Evolutionary conservation across 805 yeast species (phyloP).

Genomic region (Saturnispora hagleri): DNA sequence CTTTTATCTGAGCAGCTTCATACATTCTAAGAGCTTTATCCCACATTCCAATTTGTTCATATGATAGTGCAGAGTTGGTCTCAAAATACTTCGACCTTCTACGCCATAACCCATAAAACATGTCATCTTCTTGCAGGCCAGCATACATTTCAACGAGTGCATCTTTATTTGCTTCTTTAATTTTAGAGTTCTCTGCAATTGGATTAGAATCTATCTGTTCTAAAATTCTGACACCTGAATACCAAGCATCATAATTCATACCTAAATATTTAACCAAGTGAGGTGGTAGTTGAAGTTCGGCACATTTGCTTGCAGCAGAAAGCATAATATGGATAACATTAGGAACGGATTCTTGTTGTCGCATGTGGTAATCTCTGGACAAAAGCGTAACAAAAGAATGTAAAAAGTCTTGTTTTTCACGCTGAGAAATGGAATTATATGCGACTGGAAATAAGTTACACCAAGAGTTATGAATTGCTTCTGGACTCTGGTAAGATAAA

Average conservation of each 20-base stretch:
- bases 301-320: constrained; percentile 72
- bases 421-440: constrained; percentile 60
- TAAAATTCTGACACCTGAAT: constrained; percentile 73
- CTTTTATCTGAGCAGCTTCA: constrained; percentile 94
- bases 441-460: constrained; percentile 72
- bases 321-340: constrained; percentile 79
- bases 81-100: constrained; percentile 90
- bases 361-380: constrained; percentile 86
- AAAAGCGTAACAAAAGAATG: constrained; percentile 68
- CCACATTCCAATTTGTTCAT: constrained; percentile 93
- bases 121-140: constrained; percentile 83
- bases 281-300: constrained; percentile 78
- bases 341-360: constrained; percentile 79
- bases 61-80: constrained; percentile 86
- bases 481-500: constrained; percentile 72
- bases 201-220: constrained; percentile 50
- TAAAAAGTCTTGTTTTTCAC: constrained; percentile 79
- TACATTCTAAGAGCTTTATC: constrained; percentile 87
- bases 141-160: constrained; percentile 87
- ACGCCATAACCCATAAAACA: constrained; percentile 98
- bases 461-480: constrained; percentile 79
- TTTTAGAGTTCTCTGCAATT: constrained; percentile 54
- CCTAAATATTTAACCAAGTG: constrained; percentile 86
- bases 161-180: constrained; percentile 79
- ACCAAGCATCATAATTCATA: constrained; percentile 83